Conservation (phyloP, 768 basidiomycete genomes). For the Tulasnella sp. region DNA sequence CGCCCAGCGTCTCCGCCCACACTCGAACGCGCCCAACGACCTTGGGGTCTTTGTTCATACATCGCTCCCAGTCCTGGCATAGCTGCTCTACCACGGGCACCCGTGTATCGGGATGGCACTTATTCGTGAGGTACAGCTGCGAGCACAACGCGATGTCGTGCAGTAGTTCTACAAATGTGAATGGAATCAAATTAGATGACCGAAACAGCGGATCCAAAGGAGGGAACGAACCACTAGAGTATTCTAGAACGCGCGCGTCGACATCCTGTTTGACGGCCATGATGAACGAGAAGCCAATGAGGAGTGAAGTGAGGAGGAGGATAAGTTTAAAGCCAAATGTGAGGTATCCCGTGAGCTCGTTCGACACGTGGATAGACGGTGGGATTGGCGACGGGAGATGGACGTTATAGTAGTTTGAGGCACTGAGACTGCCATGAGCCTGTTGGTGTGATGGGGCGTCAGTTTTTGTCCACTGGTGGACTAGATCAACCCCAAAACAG, state of each 20-base stretch:
- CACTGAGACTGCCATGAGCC: slow-evolving; percentile 34
- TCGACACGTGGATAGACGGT: slow-evolving; percentile 57
- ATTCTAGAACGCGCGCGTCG: slow-evolving; percentile 72
- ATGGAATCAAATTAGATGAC: slow-evolving; percentile 13
- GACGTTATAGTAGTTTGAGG: slow-evolving; percentile 45
- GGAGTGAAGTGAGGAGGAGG: slow-evolving; percentile 72
- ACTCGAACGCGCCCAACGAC: slow-evolving; percentile 82
- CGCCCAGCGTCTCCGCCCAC: slow-evolving; percentile 89
- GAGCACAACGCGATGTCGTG: slow-evolving; percentile 89
- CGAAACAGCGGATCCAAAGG: not conserved
- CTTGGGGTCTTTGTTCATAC: slow-evolving; percentile 90
- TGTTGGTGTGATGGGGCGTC: slow-evolving; percentile 35
- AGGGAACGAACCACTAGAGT: slow-evolving; percentile 66
- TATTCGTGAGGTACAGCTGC: slow-evolving; percentile 67
- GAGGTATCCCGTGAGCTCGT: slow-evolving; percentile 78
- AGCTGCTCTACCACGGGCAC: slow-evolving; percentile 82
- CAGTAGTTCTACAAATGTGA: slow-evolving; percentile 54
- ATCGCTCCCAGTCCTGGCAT: slow-evolving; percentile 84
- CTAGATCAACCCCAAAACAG: slow-evolving; percentile 29
- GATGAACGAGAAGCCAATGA: slow-evolving; percentile 77
- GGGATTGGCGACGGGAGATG: slow-evolving; percentile 57
- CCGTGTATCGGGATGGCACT: slow-evolving; percentile 56
- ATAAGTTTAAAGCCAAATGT: slow-evolving; percentile 92
- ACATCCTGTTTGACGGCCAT: slow-evolving; percentile 86
- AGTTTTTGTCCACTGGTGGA: slow-evolving; percentile 33